These are phyloP conservation scores for Albatrellus sp. DNA, from an alignment of 1,284 basidiomycete species.

Conservation along the genomic window DNA sequence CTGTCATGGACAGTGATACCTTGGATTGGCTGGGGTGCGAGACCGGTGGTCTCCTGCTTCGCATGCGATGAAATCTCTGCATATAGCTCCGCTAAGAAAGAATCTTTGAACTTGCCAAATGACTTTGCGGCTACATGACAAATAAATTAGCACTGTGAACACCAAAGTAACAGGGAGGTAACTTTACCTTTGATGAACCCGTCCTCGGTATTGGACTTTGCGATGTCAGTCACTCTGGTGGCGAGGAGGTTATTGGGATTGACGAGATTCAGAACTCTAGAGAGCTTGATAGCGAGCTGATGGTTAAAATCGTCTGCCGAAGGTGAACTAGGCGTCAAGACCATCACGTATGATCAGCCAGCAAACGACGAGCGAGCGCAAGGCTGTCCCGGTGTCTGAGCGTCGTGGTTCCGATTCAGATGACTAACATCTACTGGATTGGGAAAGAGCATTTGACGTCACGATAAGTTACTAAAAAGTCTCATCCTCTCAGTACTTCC, in stretches of 20 bases:
- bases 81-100: conserved; percentile 46
- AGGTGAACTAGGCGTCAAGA: not conserved
- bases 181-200: conserved; percentile 50
- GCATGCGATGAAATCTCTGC: conserved; percentile 47
- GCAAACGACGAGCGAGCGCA: too few relatives aligned
- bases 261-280: conserved; percentile 63
- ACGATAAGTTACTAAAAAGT: too few relatives aligned
- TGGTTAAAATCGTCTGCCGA: conserved; percentile 52
- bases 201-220: conserved; percentile 51
- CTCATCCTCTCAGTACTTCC: too few relatives aligned
- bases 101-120: conserved; percentile 78
- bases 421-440: too few relatives aligned
- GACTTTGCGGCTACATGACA: conserved; percentile 52
- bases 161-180: not conserved
- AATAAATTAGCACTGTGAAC: conserved; percentile 9
- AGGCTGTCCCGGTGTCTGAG: too few relatives aligned
- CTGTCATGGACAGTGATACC: conserved; percentile 73
- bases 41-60: conserved; percentile 48
- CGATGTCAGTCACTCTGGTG: conserved; percentile 68
- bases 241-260: conserved; percentile 80
- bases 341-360: not conserved
- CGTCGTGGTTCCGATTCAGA: too few relatives aligned
- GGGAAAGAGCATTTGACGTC: too few relatives aligned
- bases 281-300: conserved; percentile 71
- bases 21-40: conserved; percentile 41